phyloP scores from a whole-genome alignment of 148 eudicot species.

The Pouteria glomerata region DNA sequence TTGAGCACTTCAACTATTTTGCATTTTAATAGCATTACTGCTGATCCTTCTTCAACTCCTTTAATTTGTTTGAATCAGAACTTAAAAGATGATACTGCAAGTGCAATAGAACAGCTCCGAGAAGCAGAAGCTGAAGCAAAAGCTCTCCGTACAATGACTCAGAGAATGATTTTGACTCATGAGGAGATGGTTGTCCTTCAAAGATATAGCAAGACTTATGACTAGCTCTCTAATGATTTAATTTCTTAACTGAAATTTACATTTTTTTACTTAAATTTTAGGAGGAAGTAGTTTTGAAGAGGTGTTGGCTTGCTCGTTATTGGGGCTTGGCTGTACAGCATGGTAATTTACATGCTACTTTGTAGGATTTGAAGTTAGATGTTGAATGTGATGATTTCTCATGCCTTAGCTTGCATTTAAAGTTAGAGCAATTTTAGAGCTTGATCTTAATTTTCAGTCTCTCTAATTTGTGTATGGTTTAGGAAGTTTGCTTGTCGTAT shows the following conservation, averaged over 20 bases:
- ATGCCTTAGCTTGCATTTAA: neutral
- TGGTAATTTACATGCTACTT: conserved; percentile 41
- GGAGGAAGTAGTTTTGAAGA: conserved; percentile 98
- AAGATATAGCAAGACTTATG: conserved; percentile 10
- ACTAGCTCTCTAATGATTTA: conserved; percentile 4
- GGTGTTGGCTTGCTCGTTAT: conserved; percentile 99
- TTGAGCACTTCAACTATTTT: neutral
- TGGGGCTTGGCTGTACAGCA: conserved; percentile 90
- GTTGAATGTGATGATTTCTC: neutral
- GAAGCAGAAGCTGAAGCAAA: conserved; percentile 92
- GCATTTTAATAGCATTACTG: neutral
- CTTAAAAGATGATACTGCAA: conserved; percentile 55
- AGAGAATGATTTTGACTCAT: conserved; percentile 89
- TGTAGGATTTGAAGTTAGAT: neutral
- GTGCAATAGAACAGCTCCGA: conserved; percentile 55
- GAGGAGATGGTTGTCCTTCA: conserved; percentile 82
- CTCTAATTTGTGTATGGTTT: neutral
- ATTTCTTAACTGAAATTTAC: conserved; percentile 6
- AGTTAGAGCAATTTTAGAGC: neutral
- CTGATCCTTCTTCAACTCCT: neutral
- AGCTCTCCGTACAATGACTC: conserved; percentile 81
- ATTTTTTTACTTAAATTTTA: conserved; percentile 20
- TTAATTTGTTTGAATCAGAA: conserved; percentile 39
- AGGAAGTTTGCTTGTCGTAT: neutral
- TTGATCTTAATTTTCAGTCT: neutral